These are phyloP conservation scores for Wickerhamiella australiensis DNA, from an alignment of 805 yeast species.

Conservation along the genomic window DNA sequence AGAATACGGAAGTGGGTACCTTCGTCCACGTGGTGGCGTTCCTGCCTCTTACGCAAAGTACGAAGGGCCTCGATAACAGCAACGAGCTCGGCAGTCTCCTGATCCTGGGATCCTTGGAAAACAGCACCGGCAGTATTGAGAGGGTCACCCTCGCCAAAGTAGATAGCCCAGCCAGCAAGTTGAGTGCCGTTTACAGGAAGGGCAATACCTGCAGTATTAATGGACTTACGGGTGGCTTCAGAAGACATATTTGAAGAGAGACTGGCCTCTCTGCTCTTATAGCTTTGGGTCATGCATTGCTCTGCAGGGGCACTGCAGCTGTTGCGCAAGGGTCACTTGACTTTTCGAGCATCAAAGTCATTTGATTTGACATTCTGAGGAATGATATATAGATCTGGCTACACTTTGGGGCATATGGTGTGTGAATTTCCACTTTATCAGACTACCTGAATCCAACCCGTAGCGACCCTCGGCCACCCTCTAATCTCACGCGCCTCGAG, in stretches of 20 bases:
- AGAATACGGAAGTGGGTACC: conserved; percentile 9
- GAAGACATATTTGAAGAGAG: not conserved
- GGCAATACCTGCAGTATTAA: conserved; percentile 6
- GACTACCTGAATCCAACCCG: too few relatives aligned
- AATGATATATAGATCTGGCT: too few relatives aligned
- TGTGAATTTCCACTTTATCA: too few relatives aligned
- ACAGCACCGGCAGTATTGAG: conserved; percentile 7
- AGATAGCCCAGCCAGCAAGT: conserved; percentile 6
- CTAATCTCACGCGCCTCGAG: too few relatives aligned
- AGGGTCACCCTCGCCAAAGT: conserved; percentile 11
- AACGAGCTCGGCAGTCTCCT: conserved; percentile 4
- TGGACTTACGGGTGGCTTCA: conserved; percentile 3
- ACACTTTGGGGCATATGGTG: too few relatives aligned
- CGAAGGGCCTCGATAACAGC: conserved; percentile 9
- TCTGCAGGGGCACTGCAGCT: not conserved
- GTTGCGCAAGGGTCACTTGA: not conserved
- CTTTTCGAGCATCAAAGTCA: too few relatives aligned
- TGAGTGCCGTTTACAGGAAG: conserved; percentile 5
- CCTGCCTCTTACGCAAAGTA: conserved; percentile 5
- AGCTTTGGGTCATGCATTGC: not conserved
- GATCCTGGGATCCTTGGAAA: not conserved
- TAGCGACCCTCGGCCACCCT: too few relatives aligned
- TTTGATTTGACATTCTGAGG: not conserved
- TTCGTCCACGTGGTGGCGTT: not conserved
- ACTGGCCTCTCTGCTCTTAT: not conserved